Conservation (phyloP, 768 basidiomycete species). For the Mycena galericulata region DNA sequence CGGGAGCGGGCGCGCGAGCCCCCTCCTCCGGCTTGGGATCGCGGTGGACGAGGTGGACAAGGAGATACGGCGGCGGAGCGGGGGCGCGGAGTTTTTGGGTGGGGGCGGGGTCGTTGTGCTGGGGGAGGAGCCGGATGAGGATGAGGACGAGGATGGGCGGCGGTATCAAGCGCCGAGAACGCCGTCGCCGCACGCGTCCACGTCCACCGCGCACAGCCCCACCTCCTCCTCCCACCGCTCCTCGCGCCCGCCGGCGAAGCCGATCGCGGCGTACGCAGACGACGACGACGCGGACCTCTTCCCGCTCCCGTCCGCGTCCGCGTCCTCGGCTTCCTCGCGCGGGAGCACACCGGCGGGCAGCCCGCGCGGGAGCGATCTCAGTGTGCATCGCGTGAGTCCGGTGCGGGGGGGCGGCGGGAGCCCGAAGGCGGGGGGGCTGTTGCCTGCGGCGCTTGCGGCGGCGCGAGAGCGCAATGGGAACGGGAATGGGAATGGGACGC, state of each 20-base stretch:
- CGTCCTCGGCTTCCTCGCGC: slow-evolving; percentile 6
- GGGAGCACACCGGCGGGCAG: slow-evolving; percentile 1
- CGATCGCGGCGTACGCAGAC: slow-evolving; percentile 20
- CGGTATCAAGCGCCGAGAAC: neutral
- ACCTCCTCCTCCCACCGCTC: no score
- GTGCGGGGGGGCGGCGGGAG: neutral
- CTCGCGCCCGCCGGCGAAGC: neutral
- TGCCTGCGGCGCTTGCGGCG: slow-evolving; percentile 17
- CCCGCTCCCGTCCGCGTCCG: slow-evolving; percentile 27
- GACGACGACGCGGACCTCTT: slow-evolving; percentile 35
- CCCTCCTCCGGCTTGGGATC: slow-evolving; percentile 32
- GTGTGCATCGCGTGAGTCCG: neutral
- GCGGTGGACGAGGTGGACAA: slow-evolving; percentile 38
- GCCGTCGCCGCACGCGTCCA: slow-evolving; percentile 14
- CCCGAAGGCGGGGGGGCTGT: slow-evolving; percentile 9
- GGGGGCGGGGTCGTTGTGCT: neutral
- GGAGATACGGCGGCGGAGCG: slow-evolving; percentile 25
- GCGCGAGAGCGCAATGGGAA: no score
- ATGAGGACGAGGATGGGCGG: neutral
- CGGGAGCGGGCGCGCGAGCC: slow-evolving; percentile 22
- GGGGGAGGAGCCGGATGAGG: slow-evolving; percentile 3
- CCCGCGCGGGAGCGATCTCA: slow-evolving; percentile 12
- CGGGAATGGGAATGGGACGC: neutral
- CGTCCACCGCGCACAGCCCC: no score
- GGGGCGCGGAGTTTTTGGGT: neutral